Evolutionary conservation across 2,329 filamentous ascomycete genomes (phyloP).

Genomic region (Malbranchea zuffiana): DNA sequence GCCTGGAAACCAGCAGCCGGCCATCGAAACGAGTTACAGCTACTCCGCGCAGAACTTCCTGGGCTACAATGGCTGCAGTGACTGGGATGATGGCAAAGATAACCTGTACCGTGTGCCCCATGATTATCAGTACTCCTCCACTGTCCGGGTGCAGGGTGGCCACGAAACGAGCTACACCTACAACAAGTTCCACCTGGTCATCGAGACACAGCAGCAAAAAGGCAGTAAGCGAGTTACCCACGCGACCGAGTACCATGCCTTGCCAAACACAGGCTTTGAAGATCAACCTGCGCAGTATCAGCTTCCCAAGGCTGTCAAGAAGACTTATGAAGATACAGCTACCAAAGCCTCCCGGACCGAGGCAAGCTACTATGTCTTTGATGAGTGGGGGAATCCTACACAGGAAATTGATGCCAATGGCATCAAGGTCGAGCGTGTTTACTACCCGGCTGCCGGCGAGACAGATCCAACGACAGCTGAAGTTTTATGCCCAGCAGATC

Average conservation of each 20-base stretch:
- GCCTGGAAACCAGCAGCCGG: conserved; percentile 1
- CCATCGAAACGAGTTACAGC: conserved; percentile 2
- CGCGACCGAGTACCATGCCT: background rate
- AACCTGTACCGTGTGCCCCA: conserved; percentile 3
- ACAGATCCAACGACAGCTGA: background rate
- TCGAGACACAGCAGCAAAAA: background rate
- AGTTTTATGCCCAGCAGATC: conserved; percentile 2
- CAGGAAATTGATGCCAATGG: background rate
- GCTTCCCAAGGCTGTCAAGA: conserved; percentile 2
- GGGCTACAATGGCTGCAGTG: conserved; percentile 2
- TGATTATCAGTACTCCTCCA: conserved; percentile 7
- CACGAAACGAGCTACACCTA: conserved; percentile 6
- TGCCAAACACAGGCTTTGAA: background rate
- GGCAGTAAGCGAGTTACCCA: conserved; percentile 1
- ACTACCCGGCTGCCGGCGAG: conserved; percentile 4
- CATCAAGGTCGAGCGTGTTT: background rate
- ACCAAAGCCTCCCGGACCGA: background rate
- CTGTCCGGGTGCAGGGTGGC: background rate
- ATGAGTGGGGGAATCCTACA: conserved; percentile 8
- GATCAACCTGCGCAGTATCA: conserved; percentile 6
- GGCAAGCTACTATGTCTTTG: background rate
- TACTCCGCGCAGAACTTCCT: conserved; percentile 7
- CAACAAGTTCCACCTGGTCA: conserved; percentile 8
- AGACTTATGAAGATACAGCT: conserved; percentile 1
- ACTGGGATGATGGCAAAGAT: conserved; percentile 8